Evolutionary conservation across 805 yeast species (phyloP).

Genomic region (Pichia cabralensis): DNA sequence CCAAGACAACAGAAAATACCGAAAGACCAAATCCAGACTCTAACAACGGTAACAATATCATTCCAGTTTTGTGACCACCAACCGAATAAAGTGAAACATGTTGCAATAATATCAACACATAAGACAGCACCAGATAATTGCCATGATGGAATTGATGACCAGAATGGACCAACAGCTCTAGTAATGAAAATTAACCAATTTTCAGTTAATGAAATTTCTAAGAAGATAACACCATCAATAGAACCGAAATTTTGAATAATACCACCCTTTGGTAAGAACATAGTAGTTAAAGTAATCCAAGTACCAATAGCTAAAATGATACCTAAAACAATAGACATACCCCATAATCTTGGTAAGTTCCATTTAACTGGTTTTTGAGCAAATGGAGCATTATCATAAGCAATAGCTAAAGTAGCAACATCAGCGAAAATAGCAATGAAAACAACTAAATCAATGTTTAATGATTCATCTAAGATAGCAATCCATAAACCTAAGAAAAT

Average conservation of each 20-base stretch:
- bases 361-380: conserved; percentile 90
- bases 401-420: conserved; percentile 94
- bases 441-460: conserved; percentile 85
- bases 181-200: conserved; percentile 96
- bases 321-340: conserved; percentile 88
- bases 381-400: conserved; percentile 95
- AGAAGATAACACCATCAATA: conserved; percentile 84
- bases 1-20: conserved; percentile 96
- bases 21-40: conserved; percentile 92
- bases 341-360: conserved; percentile 96
- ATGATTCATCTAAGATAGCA: conserved; percentile 80
- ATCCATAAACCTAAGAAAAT: conserved; percentile 93
- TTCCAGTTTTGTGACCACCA: conserved; percentile 99
- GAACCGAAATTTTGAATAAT: conserved; percentile 94
- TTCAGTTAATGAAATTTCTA: conserved; percentile 90
- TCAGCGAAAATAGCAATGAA: conserved; percentile 97
- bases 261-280: conserved; percentile 87
- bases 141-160: conserved; percentile 96
- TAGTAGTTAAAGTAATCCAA: conserved; percentile 91
- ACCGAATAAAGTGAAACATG: conserved; percentile 87
- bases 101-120: conserved; percentile 82
- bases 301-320: conserved; percentile 79
- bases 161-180: conserved; percentile 97
- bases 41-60: conserved; percentile 88
- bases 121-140: conserved; percentile 92